phyloP scores from a whole-genome alignment of 2,329 filamentous ascomycete genomes.

The Cladophialophora yegresii region DNA sequence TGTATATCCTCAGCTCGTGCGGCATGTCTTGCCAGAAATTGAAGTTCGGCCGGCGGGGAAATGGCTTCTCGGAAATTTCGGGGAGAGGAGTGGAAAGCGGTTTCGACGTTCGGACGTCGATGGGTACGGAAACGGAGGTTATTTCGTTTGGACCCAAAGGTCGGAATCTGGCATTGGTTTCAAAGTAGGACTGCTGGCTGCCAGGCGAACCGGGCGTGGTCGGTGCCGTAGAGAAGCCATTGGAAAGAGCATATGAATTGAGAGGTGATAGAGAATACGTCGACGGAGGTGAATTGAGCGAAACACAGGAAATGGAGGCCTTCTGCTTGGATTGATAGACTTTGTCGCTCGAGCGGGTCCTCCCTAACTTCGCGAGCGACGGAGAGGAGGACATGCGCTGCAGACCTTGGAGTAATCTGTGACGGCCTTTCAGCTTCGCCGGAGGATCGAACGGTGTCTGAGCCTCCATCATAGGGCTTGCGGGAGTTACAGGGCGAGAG shows the following conservation, averaged over 20 bases:
- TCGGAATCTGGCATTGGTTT: constrained; percentile 59
- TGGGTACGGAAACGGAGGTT: constrained; percentile 60
- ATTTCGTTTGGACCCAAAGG: constrained; percentile 44
- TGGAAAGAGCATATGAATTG: constrained; percentile 53
- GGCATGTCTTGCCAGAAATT: constrained; percentile 82
- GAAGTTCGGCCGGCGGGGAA: constrained; percentile 48
- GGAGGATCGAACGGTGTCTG: constrained; percentile 43
- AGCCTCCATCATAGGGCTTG: constrained; percentile 40
- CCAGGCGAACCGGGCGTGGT: constrained; percentile 54
- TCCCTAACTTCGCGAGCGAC: constrained; percentile 65
- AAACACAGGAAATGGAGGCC: constrained; percentile 66
- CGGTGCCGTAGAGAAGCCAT: constrained; percentile 58
- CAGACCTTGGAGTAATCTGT: constrained; percentile 70
- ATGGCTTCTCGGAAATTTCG: constrained; percentile 39
- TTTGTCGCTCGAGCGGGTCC: constrained; percentile 63
- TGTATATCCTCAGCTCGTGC: constrained; percentile 74
- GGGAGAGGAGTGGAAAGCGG: constrained; percentile 28
- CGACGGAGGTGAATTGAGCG: constrained; percentile 58
- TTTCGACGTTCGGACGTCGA: constrained; percentile 56
- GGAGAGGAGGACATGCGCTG: constrained; percentile 81
- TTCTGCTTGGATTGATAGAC: constrained; percentile 62
- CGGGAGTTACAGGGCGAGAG: constrained; percentile 41
- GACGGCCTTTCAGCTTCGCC: constrained; percentile 67
- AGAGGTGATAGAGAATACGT: constrained; percentile 57
- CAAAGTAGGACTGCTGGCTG: constrained; percentile 51